Percentiles rank a stretch among this genome's conserved stretches.
Evolutionary conservation across 192 early-diverging fungal species (phyloP).

Genomic region (Backusella westeae): DNA sequence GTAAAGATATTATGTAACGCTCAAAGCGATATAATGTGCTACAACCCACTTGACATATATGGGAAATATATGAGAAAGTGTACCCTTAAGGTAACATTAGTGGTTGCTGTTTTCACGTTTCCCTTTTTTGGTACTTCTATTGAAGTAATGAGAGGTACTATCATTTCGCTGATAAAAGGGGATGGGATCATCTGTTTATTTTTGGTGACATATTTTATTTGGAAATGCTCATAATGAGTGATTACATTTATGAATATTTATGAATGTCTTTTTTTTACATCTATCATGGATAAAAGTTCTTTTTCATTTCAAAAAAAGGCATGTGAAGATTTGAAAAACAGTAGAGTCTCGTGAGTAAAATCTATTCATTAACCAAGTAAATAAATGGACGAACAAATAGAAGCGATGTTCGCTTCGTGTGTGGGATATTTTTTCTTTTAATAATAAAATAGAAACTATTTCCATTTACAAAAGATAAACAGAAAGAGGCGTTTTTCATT

Average conservation of each 20-base stretch:
- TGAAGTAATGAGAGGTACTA: not conserved
- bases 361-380: not conserved
- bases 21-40: not conserved
- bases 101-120: not conserved
- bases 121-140: not conserved
- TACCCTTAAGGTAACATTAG: not conserved
- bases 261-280: not conserved
- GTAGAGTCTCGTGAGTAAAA: not conserved
- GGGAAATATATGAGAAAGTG: not conserved
- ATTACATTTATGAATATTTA: not conserved
- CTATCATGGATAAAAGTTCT: not conserved
- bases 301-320: not conserved
- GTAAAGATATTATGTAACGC: not conserved
- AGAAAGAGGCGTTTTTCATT: not conserved
- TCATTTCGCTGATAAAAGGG: not conserved
- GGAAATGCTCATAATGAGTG: not conserved
- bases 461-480: not conserved
- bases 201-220: not conserved
- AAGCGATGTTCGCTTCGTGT: not conserved
- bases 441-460: not conserved
- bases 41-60: not conserved
- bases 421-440: constrained; percentile 1
- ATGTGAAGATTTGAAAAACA: not conserved
- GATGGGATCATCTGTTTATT: not conserved
- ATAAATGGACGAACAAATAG: not conserved